Conservation (phyloP, 257 asterid species). For the Plantago major region DNA sequence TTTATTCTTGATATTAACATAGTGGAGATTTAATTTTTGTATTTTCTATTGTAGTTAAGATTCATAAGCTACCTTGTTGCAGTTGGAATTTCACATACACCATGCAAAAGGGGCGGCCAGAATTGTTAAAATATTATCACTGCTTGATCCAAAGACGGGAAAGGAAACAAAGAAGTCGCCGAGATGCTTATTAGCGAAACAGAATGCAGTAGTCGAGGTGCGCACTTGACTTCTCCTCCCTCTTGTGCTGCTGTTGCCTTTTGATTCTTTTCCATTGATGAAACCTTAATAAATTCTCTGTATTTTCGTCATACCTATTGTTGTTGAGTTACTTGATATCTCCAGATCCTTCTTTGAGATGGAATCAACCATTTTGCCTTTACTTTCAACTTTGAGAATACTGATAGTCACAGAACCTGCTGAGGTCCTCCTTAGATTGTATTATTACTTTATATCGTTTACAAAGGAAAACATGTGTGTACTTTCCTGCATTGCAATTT, state of each 20-base stretch:
- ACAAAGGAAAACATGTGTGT: no score
- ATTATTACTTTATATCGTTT: no score
- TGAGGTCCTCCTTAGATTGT: no score
- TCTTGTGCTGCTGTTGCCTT: neutral
- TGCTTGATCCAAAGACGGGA: constrained; percentile 89
- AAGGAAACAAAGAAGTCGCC: constrained; percentile 72
- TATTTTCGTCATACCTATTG: no score
- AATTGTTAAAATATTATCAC: constrained; percentile 56
- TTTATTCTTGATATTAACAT: neutral
- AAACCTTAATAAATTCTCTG: no score
- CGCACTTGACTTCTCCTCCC: constrained; percentile 12
- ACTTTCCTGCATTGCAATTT: no score
- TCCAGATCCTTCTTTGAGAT: no score
- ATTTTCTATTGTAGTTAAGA: neutral
- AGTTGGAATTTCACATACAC: constrained; percentile 90
- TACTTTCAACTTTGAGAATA: no score
- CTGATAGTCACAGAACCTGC: no score
- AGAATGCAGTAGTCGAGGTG: constrained; percentile 88
- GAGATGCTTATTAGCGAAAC: constrained; percentile 74
- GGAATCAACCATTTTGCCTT: no score
- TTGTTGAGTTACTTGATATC: no score
- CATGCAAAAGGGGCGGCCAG: constrained; percentile 81
- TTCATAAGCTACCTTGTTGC: constrained; percentile 15
- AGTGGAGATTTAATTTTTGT: neutral
- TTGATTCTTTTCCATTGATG: no score